Conservation (phyloP, 352 stramenopile species). For the Phytophthora ramorum region DNA sequence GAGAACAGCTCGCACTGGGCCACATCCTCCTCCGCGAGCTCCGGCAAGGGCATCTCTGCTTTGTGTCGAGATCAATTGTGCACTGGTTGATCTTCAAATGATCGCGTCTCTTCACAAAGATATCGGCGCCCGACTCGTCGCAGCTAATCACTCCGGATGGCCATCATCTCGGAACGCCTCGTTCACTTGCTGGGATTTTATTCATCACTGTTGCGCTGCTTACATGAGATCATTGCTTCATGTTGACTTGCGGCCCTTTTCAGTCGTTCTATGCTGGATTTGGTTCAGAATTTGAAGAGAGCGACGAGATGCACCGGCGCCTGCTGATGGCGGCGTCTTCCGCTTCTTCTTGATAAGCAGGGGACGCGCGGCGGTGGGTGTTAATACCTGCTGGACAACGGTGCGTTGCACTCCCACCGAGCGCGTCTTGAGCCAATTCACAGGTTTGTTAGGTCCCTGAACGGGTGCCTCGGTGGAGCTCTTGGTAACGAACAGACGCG, state of each 20-base stretch:
- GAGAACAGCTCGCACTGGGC: constrained; percentile 73
- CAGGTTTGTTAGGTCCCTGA: constrained; percentile 50
- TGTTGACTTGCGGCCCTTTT: constrained; percentile 53
- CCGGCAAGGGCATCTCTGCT: constrained; percentile 19
- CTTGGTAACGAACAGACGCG: constrained; percentile 56
- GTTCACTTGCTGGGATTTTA: constrained; percentile 12
- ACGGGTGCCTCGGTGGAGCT: constrained; percentile 43
- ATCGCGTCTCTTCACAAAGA: constrained; percentile 36
- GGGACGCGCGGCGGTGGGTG: constrained; percentile 42
- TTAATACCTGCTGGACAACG: constrained; percentile 40
- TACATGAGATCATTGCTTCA: constrained; percentile 18
- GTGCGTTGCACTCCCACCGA: constrained; percentile 45
- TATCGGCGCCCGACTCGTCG: constrained; percentile 20
- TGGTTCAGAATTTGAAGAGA: constrained; percentile 88
- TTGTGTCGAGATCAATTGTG: constrained; percentile 3
- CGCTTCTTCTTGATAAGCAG: constrained; percentile 56
- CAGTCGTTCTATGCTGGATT: constrained; percentile 66
- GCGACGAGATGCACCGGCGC: constrained; percentile 59
- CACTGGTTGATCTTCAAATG: constrained; percentile 2
- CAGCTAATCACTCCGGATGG: constrained; percentile 4
- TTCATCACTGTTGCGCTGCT: constrained; percentile 14
- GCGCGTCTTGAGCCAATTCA: constrained; percentile 85
- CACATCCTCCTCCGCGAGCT: constrained; percentile 24
- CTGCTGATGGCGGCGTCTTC: constrained; percentile 63
- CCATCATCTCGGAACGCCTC: not conserved